A percentile compares a stretch with the other conserved stretches of the same genome.
These are phyloP conservation scores for Candida maesae DNA, from an alignment of 805 yeast species.

Conservation along the genomic window DNA sequence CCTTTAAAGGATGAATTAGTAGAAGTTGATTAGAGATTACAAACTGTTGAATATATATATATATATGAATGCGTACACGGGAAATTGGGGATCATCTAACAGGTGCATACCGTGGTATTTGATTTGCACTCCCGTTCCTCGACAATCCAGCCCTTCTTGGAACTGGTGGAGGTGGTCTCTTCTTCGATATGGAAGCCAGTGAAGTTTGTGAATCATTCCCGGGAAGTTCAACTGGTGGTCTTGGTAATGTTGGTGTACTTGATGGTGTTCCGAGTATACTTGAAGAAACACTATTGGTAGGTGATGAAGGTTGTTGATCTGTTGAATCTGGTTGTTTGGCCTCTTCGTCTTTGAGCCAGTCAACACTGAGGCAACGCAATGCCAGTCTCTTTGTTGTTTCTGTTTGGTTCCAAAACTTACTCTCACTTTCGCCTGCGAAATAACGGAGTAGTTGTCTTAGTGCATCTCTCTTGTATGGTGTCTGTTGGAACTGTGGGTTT, in stretches of 20 bases:
- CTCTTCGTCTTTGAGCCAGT: slow-evolving; percentile 26
- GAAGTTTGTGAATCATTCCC: slow-evolving; percentile 32
- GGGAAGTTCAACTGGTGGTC: slow-evolving; percentile 6
- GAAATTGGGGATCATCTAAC: not conserved
- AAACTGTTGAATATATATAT: too few species aligned
- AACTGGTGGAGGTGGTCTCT: slow-evolving; percentile 33
- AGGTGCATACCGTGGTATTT: not conserved
- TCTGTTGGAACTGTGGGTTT: slow-evolving; percentile 55
- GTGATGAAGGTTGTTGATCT: slow-evolving; percentile 2
- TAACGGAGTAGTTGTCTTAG: slow-evolving; percentile 48
- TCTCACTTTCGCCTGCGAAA: slow-evolving; percentile 33
- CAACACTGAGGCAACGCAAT: slow-evolving; percentile 23
- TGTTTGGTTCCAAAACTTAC: slow-evolving; percentile 33
- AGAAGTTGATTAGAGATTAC: too few species aligned
- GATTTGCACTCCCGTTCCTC: slow-evolving; percentile 1
- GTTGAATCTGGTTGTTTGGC: not conserved
- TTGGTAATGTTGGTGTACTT: not conserved
- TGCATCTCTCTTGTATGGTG: slow-evolving; percentile 56
- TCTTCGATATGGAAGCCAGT: slow-evolving; percentile 31
- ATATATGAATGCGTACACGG: not conserved
- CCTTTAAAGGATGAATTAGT: too few species aligned
- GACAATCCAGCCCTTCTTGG: slow-evolving; percentile 27
- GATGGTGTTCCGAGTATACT: not conserved
- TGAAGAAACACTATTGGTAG: slow-evolving; percentile 6
- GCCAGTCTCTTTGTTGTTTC: slow-evolving; percentile 42